phyloP scores from a whole-genome alignment of 139 green algal species.

The Closterium sp. region DNA sequence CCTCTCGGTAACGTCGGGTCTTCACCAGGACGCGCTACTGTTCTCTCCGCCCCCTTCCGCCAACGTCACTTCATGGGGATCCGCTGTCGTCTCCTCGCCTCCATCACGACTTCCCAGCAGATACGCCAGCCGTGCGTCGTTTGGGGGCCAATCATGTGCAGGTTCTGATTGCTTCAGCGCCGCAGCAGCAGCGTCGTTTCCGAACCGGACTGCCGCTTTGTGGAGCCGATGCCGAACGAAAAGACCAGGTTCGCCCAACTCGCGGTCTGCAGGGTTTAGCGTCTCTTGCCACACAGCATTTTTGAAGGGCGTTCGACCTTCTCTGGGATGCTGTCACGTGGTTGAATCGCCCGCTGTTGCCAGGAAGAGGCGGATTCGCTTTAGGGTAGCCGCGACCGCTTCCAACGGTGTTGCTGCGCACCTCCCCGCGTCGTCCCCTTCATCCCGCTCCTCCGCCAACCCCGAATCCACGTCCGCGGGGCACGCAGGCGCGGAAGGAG shows the following conservation, averaged over 20 bases:
- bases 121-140: background rate
- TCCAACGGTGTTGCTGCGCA: background rate
- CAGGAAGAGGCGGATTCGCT: background rate
- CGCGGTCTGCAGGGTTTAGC: background rate
- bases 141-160: background rate
- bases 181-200: background rate
- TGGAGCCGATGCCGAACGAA: background rate
- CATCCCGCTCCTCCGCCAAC: background rate
- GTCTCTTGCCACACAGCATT: background rate
- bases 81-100: background rate
- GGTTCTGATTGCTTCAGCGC: background rate
- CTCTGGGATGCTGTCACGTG: background rate
- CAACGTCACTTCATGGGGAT: background rate
- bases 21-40: background rate
- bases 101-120: background rate
- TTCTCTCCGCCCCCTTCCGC: background rate
- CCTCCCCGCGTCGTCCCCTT: background rate
- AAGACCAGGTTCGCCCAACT: background rate
- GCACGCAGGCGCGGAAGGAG: background rate
- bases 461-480: too few species aligned
- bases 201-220: background rate
- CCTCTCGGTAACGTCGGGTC: background rate
- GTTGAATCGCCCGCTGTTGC: background rate
- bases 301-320: background rate
- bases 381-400: background rate